Evolutionary conservation across 108 stramenopile genomes (phyloP), one percentile per base, ranked within the genome.

Genomic region (Cyclostephanos tholiformis): DNA sequence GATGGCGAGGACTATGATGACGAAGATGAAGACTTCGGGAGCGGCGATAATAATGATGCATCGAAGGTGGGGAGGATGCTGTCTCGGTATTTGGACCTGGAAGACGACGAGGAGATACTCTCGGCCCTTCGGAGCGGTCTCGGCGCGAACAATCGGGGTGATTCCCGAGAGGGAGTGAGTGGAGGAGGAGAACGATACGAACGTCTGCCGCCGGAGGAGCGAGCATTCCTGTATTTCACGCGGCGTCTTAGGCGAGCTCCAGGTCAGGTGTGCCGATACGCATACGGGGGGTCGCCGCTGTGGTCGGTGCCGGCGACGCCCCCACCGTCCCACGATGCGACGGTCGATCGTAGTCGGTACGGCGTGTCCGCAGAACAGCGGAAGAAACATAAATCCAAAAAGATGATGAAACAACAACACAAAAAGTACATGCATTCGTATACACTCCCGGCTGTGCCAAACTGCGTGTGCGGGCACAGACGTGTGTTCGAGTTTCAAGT

Each of bases 21-120:
- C 29, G 63, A 76, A 8, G 89, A 95, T 55, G 90, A 88, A 56
- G 90, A 91, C 39, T 85, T 90, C 69, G 89, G 90, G 53, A 63
- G 59, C 23, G 23, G 63, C 2, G 85, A 86, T 55, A 84, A 84
- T 38, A 84, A 83, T 41, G 82, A 84, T 10, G 83, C 48, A 53
- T 72, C 22, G 88, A 39, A 89, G 64, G 87, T 95, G 26, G 87
- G 90, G 49, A 63, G 82, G 63, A 89, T 95, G 90, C 55, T 95
- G 9, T 86, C 87, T 30, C 67, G 82, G 59, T 95, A 95, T 65
- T 79, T 95, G 77, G 88, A 77, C n/a, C 87, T 89, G 75, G 94
- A 95, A 74, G 94, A 95, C 46, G 94, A 95, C 70, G 79, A 80
- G 59, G 88, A 86, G 2, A 91, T 95, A 61, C 53, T 95, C 20